phyloP scores from a whole-genome alignment of 2,329 filamentous ascomycete genomes.

The Teratosphaeria gauchensis region DNA sequence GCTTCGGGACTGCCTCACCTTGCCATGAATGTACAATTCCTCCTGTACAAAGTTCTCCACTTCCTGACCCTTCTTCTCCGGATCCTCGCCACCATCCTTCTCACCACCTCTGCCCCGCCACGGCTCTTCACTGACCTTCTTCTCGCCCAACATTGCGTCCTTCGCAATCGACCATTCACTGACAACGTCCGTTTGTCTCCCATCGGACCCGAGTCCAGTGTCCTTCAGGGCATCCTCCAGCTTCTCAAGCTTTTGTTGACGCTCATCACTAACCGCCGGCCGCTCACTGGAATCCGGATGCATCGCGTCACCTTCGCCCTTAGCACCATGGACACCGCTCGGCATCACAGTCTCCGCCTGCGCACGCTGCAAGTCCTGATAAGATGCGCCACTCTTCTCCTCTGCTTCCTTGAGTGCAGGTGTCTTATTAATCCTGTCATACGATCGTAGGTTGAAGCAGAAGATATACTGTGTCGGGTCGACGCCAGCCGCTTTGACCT shows the following conservation, averaged over 20 bases:
- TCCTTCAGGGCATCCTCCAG: slow-evolving; percentile 10
- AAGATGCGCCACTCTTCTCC: slow-evolving; percentile 69
- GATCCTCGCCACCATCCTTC: slow-evolving; percentile 13
- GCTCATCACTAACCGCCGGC: background rate
- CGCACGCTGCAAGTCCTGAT: slow-evolving; percentile 77
- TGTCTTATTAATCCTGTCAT: slow-evolving; percentile 84
- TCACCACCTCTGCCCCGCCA: slow-evolving; percentile 55
- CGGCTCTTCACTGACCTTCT: slow-evolving; percentile 55
- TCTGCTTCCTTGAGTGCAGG: slow-evolving; percentile 64
- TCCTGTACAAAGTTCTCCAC: slow-evolving; percentile 88
- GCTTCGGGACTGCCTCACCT: slow-evolving; percentile 42
- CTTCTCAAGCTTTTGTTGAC: background rate
- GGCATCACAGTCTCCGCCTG: slow-evolving; percentile 84
- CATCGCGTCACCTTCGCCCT: slow-evolving; percentile 27
- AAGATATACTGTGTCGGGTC: slow-evolving; percentile 77
- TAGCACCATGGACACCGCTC: slow-evolving; percentile 55
- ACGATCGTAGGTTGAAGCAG: slow-evolving; percentile 86
- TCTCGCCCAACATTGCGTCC: slow-evolving; percentile 66
- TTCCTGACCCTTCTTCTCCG: slow-evolving; percentile 57
- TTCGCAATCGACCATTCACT: slow-evolving; percentile 57
- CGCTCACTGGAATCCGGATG: slow-evolving; percentile 2
- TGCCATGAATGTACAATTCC: slow-evolving; percentile 90
- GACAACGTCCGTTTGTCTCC: slow-evolving; percentile 17
- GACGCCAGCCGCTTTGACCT: slow-evolving; percentile 62
- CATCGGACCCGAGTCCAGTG: slow-evolving; percentile 22